Base-by-base conservation (phyloP, 768 basidiomycete genomes). In the Rhizopogon vesiculosus region DNA sequence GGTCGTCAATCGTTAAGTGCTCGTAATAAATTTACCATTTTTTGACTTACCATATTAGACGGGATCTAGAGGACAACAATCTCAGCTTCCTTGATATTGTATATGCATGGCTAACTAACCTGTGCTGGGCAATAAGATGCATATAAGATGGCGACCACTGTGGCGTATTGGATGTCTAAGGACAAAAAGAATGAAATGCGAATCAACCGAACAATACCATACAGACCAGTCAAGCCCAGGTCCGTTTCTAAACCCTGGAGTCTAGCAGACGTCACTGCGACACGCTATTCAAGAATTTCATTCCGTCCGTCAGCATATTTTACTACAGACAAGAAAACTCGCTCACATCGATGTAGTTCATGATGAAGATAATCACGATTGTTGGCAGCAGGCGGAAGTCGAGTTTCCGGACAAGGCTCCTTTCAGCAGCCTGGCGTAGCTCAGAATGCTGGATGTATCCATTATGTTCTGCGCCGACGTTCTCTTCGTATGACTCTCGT, bases 281-380 rank as follows among this genome's bases (percentile, higher is more conserved):
- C 75, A n/a, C 80, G 72, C 80, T 82, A 45, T 15, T 53, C 31
- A 38, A 12, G 10, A 19, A 22, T 19, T 38, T 13, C 12, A 31
- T 19, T 9, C 19, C 13, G 5, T 46, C 18, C 1, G 19, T 53
- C 35, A 59, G 22, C 15, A 16, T 39, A 28, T 35, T 16, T 15
- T 8, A 40, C 8, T 28, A 19, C 19, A 16, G 9, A 25, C 42
- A 45, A 48, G 13, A 41, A 28, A 43, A 1, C 28, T 35, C 1
- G 62, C 69, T 58, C 56, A 86, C 85, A 65, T 86, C 84, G 56
- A 87, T 84, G 59, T 83, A 85, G 59, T 86, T 87, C 81, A 86
- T 79, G 56, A 87, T 76, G 59, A 71, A 85, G 35, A 86, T 82
- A 51, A 84, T 51, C 18, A 83, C 70, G 40, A 87, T 77, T 0